Base-by-base conservation (phyloP, 75 land plant species). In the Pinus taeda region DNA sequence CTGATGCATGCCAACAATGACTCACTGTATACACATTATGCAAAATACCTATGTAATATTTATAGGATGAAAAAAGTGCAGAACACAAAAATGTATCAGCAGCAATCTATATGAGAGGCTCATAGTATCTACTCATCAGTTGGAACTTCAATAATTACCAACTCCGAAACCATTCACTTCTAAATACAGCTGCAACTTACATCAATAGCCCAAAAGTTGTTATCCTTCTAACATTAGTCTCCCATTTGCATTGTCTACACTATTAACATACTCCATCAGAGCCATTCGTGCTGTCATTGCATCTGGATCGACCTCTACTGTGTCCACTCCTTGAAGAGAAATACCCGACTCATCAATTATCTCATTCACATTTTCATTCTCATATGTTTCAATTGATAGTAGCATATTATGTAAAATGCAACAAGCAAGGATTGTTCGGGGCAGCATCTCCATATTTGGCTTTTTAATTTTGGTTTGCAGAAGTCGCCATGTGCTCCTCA, bases 371-470 rank as follows among this genome's bases (percentile, higher is more conserved):
- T 15, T 69, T 20, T 69, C 72, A 69, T 42, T 69, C 55, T 37
- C 72, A 69, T 69, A 39, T 11, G 72, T 21, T 42, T 69, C 72
- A 21, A 69, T 69, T 6, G 72, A 69, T n/a, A 69, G 7, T 42
- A 69, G 72, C 45, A 84, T 81, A 75, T 84, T 84, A 58, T 82
- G 84, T 66, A 82, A 11, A 30, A 82, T 67, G 73, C 85, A 84
- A 56, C 79, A 77, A 26, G 76, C 79, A 59, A 57, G 74, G 37
- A 84, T 73, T 21, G 71, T 60, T 13, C 59, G 67, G 22, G 83
- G 75, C 13, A 84, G 45, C 62, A 59, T 57, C 45, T 73, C 74
- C 57, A 81, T 37, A 30, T 84, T 82, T 3, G 83, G 83, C 11
- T 73, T 71, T 18, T 77, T 61, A 66, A 81, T 45, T 53, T 59